Base-by-base conservation (phyloP, 1,139 yeast species). In the Protomyces macrosporus region DNA sequence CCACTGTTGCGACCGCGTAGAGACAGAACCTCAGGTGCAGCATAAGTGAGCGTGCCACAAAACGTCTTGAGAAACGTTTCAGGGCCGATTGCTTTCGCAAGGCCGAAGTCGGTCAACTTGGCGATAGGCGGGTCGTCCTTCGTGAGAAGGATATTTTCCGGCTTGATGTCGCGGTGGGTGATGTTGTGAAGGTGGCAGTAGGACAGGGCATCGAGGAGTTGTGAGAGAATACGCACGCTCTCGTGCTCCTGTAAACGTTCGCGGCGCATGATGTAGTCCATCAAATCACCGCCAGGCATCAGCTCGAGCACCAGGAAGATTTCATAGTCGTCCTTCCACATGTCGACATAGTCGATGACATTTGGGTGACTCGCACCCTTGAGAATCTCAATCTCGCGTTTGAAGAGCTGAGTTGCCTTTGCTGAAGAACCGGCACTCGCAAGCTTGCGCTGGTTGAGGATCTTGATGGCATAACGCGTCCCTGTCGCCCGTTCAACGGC, bases 71-170 rank as follows among this genome's bases (percentile, higher is more conserved):
- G 89, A 60, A 89, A 81, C 9, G 84, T 78, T 67, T 84, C 84
- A 6, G 70, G 71, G 50, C 69, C 85, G 60, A 93, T 76, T 42
- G 93, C 76, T 73, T 90, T 91, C 1, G 95, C 98, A 76, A 93
- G 93, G 0, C 97, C 97, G 75, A 93, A 93, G 75, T 93, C 98
- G 1, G 97, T 89, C 51, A 93, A 88, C 71, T 93, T 93, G 10
- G 93, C 88, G 33, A 84, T 74, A 9, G 93, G 95, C 0, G 97
- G 97, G 71, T 89, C 95, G 14, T 67, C 56, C 9, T 55, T 45
- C 72, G 89, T 90, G 65, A 93, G 90, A 66, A 93, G 78, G 10
- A 93, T 89, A 74, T 93, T 93, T 73, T 93, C 98, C 0, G 81
- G 81, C 73, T 93, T 93, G 69, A 93, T 78, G 75, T 93, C 98